Evolutionary conservation across 2,329 filamentous ascomycete species (phyloP).

Genomic region (Plenodomus lindquistii): DNA sequence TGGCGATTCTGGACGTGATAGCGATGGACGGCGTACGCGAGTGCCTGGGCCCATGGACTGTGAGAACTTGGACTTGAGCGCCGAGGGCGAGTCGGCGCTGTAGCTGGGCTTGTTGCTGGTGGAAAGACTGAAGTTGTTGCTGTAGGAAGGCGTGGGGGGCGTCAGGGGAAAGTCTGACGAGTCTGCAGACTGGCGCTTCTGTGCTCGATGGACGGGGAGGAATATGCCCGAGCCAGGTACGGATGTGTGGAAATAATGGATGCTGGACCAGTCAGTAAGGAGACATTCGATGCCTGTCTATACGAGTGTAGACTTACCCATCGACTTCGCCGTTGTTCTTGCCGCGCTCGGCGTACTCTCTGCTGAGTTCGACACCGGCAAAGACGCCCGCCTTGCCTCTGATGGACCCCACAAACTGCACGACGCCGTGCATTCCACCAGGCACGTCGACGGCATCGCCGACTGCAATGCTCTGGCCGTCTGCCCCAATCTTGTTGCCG

Average conservation of each 20-base stretch:
- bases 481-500: slow-evolving; percentile 49
- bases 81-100: slow-evolving; percentile 57
- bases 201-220: slow-evolving; percentile 80
- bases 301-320: slow-evolving; percentile 62
- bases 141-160: slow-evolving; percentile 67
- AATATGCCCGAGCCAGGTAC: slow-evolving; percentile 88
- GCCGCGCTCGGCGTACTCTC: slow-evolving; percentile 78
- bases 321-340: slow-evolving; percentile 98
- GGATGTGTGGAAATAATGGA: slow-evolving; percentile 78
- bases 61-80: slow-evolving; percentile 82
- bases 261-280: slow-evolving; percentile 40
- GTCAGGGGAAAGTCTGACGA: slow-evolving; percentile 64
- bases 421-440: slow-evolving; percentile 85
- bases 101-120: slow-evolving; percentile 53
- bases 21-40: slow-evolving; percentile 73
- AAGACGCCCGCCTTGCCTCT: slow-evolving; percentile 89
- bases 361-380: slow-evolving; percentile 85
- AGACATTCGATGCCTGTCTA: neutral
- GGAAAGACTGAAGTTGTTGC: slow-evolving; percentile 58
- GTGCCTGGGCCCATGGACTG: slow-evolving; percentile 78
- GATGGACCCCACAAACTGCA: slow-evolving; percentile 87
- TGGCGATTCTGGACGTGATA: slow-evolving; percentile 88
- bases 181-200: slow-evolving; percentile 65
- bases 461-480: slow-evolving; percentile 63
- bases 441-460: slow-evolving; percentile 90